Evolutionary conservation across 2,329 filamentous ascomycete genomes (phyloP).

Genomic region (Aspergillus vadensis): DNA sequence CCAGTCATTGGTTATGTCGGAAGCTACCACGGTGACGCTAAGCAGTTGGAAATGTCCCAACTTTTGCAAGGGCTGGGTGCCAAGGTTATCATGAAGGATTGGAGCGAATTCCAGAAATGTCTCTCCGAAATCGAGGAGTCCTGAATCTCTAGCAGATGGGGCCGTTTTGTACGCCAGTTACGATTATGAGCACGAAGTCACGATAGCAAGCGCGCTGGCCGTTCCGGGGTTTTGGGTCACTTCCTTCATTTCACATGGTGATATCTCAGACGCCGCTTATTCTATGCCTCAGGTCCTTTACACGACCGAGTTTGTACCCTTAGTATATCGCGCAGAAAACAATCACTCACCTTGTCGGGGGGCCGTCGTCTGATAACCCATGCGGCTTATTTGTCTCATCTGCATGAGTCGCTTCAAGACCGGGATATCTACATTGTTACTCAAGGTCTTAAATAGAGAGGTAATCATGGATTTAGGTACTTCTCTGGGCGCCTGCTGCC

Average conservation of each 20-base stretch:
- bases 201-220: conserved; percentile 34
- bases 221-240: conserved; percentile 5
- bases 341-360: neutral
- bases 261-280: neutral
- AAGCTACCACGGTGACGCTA: conserved; percentile 63
- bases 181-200: conserved; percentile 30
- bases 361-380: neutral
- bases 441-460: conserved; percentile 23
- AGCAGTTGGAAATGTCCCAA: conserved; percentile 67
- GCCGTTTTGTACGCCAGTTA: conserved; percentile 14
- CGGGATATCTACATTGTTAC: conserved; percentile 21
- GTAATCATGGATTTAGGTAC: conserved; percentile 16
- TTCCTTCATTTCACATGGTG: conserved; percentile 2
- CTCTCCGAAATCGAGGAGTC: conserved; percentile 45
- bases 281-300: neutral
- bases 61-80: conserved; percentile 63
- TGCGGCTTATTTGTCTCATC: conserved; percentile 3
- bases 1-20: conserved; percentile 83
- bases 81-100: conserved; percentile 59
- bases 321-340: neutral
- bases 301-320: neutral
- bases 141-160: conserved; percentile 15
- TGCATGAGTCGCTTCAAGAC: conserved; percentile 6
- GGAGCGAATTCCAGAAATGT: conserved; percentile 49
- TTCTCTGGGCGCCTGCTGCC: conserved; percentile 11